Percentiles rank a stretch among this genome's conserved stretches.
phyloP scores from a whole-genome alignment of 73 alveolate species.

The Uronychia setigera region DNA sequence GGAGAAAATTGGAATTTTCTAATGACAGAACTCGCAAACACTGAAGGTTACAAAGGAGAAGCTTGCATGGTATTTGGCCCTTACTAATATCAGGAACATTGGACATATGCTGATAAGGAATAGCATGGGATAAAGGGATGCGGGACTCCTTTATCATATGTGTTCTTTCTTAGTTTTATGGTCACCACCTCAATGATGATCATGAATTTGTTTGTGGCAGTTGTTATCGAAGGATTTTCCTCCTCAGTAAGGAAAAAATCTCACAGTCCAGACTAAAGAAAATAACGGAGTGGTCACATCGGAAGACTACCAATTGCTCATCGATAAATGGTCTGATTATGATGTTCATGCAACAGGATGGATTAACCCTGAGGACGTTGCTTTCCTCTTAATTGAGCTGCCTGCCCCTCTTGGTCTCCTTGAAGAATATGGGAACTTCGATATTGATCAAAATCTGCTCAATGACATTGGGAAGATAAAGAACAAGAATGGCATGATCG shows the following conservation, averaged over 20 bases:
- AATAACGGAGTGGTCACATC: conserved; percentile 11
- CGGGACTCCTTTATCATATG: conserved; percentile 9
- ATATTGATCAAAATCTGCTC: neutral
- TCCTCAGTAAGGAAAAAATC: neutral
- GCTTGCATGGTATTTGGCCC: conserved; percentile 7
- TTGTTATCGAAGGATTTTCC: conserved; percentile 26
- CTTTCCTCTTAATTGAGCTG: conserved; percentile 28
- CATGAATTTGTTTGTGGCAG: conserved; percentile 36
- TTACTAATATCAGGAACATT: neutral
- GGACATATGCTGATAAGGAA: neutral
- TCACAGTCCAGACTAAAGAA: conserved; percentile 4
- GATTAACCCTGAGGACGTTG: conserved; percentile 11
- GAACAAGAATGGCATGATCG: conserved; percentile 2
- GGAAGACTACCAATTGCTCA: conserved; percentile 2
- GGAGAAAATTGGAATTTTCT: conserved; percentile 89
- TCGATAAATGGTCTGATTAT: conserved; percentile 16
- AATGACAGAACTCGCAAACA: conserved; percentile 57
- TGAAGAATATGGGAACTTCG: conserved; percentile 21
- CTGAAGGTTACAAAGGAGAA: conserved; percentile 21
- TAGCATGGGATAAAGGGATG: conserved; percentile 15
- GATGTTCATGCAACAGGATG: conserved; percentile 25
- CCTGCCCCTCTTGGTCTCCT: conserved; percentile 41
- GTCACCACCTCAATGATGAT: conserved; percentile 20
- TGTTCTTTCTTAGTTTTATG: conserved; percentile 14
- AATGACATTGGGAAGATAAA: neutral